Percentiles rank a stretch among this genome's conserved stretches.
Evolutionary conservation across 2,329 filamentous ascomycete species (phyloP).

Genomic region (Nemania abortiva): DNA sequence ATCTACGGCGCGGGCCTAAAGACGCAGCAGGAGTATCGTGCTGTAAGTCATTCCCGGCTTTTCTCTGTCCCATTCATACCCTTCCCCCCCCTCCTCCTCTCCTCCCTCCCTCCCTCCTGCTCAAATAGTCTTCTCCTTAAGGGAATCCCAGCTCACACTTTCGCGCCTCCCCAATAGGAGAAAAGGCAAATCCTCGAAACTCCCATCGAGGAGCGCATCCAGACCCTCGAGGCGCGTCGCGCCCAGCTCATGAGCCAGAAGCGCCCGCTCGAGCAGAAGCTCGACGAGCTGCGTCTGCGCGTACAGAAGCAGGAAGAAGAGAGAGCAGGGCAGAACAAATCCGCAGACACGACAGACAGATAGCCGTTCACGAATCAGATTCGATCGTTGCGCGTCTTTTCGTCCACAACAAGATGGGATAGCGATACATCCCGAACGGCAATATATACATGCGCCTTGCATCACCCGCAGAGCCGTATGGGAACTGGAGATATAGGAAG

Average conservation of each 20-base stretch:
- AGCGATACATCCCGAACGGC: background rate
- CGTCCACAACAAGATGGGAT: background rate
- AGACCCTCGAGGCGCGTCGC: slow-evolving; percentile 58
- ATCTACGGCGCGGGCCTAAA: slow-evolving; percentile 64
- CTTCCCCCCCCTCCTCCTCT: background rate
- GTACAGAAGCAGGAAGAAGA: slow-evolving; percentile 49
- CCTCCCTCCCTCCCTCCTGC: no score
- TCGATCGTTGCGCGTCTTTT: background rate
- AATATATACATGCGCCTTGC: background rate
- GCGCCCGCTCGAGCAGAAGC: slow-evolving; percentile 57
- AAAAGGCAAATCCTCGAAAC: slow-evolving; percentile 55
- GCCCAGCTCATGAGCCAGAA: slow-evolving; percentile 55
- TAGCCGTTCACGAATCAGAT: background rate
- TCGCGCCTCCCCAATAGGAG: slow-evolving; percentile 43
- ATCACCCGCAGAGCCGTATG: no score
- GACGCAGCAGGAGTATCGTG: slow-evolving; percentile 60
- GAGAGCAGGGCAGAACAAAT: background rate
- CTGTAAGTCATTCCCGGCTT: slow-evolving; percentile 50
- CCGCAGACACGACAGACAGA: background rate
- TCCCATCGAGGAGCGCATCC: slow-evolving; percentile 59
- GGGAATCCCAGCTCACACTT: background rate
- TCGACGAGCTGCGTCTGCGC: slow-evolving; percentile 56
- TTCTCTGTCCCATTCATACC: no score
- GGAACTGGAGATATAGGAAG: no score
- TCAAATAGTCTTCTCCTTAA: background rate